These are phyloP conservation scores for Magnaporthiopsis poae DNA, from an alignment of 2,329 filamentous ascomycete genomes.

Conservation along the genomic window DNA sequence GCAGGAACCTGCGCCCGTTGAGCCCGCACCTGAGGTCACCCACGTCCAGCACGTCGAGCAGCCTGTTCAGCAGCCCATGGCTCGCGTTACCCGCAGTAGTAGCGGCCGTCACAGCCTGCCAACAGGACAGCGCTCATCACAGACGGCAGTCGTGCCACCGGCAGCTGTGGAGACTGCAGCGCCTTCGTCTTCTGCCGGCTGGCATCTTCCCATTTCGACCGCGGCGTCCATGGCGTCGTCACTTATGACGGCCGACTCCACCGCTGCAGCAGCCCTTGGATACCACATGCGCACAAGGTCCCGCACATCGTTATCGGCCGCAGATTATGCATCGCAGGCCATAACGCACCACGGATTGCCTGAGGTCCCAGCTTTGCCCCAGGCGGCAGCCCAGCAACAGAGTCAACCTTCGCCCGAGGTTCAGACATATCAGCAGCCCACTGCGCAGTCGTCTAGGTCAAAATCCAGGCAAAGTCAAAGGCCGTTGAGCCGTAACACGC, in stretches of 20 bases:
- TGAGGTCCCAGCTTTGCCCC: constrained; percentile 14
- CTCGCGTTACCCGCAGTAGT: not conserved
- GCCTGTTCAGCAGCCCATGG: not conserved
- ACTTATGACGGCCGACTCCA: not conserved
- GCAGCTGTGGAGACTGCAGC: not conserved
- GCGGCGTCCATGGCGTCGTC: not conserved
- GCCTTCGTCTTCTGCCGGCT: not conserved
- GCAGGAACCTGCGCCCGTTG: not conserved
- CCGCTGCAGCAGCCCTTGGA: not conserved
- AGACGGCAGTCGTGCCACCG: not conserved
- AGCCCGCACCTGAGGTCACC: not conserved
- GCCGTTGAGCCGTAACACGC: constrained; percentile 15
- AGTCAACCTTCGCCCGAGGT: constrained; percentile 22
- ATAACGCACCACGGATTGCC: constrained; percentile 12
- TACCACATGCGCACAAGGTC: constrained; percentile 11
- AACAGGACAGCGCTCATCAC: not conserved
- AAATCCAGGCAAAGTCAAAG: constrained; percentile 27
- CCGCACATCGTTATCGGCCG: constrained; percentile 14
- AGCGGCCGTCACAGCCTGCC: not conserved
- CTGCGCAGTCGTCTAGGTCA: constrained; percentile 20
- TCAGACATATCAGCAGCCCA: constrained; percentile 15
- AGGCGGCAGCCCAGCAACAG: constrained; percentile 17
- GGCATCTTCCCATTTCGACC: not conserved
- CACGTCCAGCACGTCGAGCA: not conserved
- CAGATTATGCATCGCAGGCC: constrained; percentile 12